Percentiles rank a stretch among this genome's conserved stretches.
These are phyloP conservation scores for Coffea eugenioides DNA, from an alignment of 257 asterid species.

Conservation along the genomic window DNA sequence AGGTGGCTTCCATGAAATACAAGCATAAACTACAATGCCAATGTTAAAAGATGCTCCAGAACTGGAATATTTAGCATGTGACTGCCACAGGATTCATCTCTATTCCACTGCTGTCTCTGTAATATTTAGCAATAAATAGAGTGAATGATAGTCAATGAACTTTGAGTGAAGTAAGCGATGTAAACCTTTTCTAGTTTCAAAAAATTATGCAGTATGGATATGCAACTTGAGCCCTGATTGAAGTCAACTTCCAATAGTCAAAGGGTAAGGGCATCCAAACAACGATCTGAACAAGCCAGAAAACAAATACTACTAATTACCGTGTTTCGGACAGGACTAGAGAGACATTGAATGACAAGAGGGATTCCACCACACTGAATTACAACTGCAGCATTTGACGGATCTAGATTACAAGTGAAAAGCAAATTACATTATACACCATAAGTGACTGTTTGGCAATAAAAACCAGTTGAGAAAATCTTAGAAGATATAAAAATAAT, in stretches of 20 bases:
- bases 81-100: background rate
- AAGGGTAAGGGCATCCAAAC: background rate
- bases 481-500: background rate
- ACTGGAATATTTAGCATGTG: background rate
- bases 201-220: background rate
- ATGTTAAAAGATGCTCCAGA: background rate
- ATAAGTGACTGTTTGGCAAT: background rate
- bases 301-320: conserved; percentile 32
- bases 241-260: background rate
- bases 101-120: background rate
- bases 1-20: background rate
- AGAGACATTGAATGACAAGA: conserved; percentile 77
- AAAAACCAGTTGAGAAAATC: background rate
- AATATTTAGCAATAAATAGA: background rate
- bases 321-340: conserved; percentile 92
- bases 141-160: background rate
- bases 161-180: background rate
- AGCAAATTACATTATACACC: background rate
- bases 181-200: background rate
- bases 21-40: background rate
- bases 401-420: conserved; percentile 46
- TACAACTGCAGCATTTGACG: conserved; percentile 74
- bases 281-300: background rate
- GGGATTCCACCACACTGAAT: conserved; percentile 74
- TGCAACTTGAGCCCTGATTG: background rate